Evolutionary conservation across 1,284 basidiomycete genomes (phyloP).

Genomic region (Abortiporus biennis): DNA sequence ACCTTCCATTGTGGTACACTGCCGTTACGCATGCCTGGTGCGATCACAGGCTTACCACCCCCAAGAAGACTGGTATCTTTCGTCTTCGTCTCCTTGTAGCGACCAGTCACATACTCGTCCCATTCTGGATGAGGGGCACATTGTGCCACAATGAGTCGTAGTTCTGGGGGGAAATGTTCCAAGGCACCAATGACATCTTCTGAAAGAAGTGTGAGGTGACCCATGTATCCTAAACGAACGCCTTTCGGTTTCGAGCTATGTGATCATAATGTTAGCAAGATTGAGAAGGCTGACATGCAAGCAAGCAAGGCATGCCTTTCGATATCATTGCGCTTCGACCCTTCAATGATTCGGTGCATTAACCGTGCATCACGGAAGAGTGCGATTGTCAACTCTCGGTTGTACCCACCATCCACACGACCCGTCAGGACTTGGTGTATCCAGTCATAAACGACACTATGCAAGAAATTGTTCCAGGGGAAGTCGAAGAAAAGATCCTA

Average conservation of each 20-base stretch:
- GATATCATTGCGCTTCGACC: constrained; percentile 71
- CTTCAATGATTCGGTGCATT: constrained; percentile 80
- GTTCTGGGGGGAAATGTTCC: constrained; percentile 79
- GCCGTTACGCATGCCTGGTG: constrained; percentile 29
- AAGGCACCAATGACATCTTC: constrained; percentile 85
- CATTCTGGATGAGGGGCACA: constrained; percentile 78
- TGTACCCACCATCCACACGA: constrained; percentile 67
- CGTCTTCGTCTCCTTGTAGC: constrained; percentile 82
- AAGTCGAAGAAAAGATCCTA: constrained; percentile 94
- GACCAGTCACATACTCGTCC: constrained; percentile 81
- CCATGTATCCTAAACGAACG: constrained; percentile 92
- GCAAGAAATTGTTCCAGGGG: constrained; percentile 97
- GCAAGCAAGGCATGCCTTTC: constrained; percentile 47
- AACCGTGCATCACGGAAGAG: constrained; percentile 78
- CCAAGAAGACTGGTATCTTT: constrained; percentile 78
- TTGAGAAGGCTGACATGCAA: constrained; percentile 1
- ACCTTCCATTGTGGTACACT: constrained; percentile 55
- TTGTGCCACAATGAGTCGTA: constrained; percentile 57
- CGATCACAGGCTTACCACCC: constrained; percentile 70
- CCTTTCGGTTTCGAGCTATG: constrained; percentile 58
- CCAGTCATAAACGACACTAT: constrained; percentile 95
- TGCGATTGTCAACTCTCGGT: constrained; percentile 75
- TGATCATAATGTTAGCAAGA: background rate
- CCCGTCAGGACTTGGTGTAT: constrained; percentile 95
- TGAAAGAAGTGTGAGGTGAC: constrained; percentile 90